Evolutionary conservation across 129 eudicot species (phyloP), one percentile per base, ranked within the genome.

Genomic region (Saussurea involucrata): DNA sequence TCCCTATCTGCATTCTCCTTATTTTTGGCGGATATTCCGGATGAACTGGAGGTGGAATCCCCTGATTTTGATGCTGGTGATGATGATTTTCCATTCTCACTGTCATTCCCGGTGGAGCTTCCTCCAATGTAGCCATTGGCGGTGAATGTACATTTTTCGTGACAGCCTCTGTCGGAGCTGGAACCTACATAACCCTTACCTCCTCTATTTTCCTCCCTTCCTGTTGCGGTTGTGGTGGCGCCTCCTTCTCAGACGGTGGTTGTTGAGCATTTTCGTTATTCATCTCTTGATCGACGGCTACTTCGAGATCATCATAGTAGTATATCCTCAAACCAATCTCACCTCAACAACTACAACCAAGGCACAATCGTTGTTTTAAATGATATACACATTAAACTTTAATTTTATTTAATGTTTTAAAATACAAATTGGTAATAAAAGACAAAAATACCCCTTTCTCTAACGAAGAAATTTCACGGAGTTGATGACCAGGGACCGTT

Each of bases 311-410:
- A 33, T 95, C 97, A n/a, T 71, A 92, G 65, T 92, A 95, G 53
- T 85, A 95, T 71, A 92, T 92, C 53, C 90, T 83, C 80, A 95
- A 78, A 0, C 99, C 99, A 17, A 95, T 76, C 65, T 95, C 96
- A 0, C 99, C 99, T 69, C 88, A n/a, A n/a, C n/a, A n/a, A n/a
- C 9, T 70, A 72, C 17, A 94, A 94, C 58, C 98, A 94, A 63
- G 98, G 98, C 34, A 90, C 97, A 4, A 73, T 94, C 46, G 96
- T 89, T 57, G 53, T 94, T 15, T 94, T 94, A n/a, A n/a, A n/a
- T n/a, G n/a, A n/a, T n/a, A n/a, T n/a, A n/a, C n/a, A n/a, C n/a
- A n/a, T n/a, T n/a, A n/a, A n/a, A n/a, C n/a, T n/a, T n/a, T n/a
- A n/a, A n/a, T n/a, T n/a, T n/a, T n/a, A n/a, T n/a, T n/a, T n/a